Evolutionary conservation across 2,329 filamentous ascomycete genomes (phyloP).

Genomic region (Scopulariopsis brevicaulis): DNA sequence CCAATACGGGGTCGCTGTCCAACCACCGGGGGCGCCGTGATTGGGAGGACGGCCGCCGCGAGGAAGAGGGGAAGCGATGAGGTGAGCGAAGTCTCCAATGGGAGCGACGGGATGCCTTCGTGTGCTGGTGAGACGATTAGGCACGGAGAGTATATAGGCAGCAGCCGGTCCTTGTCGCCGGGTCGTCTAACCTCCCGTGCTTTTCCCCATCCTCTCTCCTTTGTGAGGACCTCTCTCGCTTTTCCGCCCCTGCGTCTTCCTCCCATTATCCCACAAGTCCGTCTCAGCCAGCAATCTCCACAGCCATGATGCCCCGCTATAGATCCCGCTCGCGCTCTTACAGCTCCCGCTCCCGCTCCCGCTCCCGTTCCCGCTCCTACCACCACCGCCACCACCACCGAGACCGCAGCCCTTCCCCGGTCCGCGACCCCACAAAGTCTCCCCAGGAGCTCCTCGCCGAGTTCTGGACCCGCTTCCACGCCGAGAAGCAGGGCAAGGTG

Average conservation of each 20-base stretch:
- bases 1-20: too few species aligned
- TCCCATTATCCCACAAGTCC: background rate
- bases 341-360: slow-evolving; percentile 1
- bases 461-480: slow-evolving; percentile 30
- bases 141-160: too few species aligned
- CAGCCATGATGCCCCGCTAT: background rate
- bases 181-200: too few species aligned
- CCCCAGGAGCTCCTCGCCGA: slow-evolving; percentile 27
- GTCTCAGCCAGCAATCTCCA: background rate
- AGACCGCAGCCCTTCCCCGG: background rate
- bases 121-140: too few species aligned
- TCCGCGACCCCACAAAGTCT: slow-evolving; percentile 1
- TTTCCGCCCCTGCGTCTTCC: background rate
- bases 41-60: too few species aligned
- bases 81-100: too few species aligned
- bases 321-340: background rate
- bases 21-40: too few species aligned
- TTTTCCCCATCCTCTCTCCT: too few species aligned
- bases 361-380: background rate
- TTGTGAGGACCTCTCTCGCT: too few species aligned
- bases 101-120: too few species aligned
- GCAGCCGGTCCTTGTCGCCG: too few species aligned
- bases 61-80: too few species aligned
- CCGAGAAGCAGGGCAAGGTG: slow-evolving; percentile 27
- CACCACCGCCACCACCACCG: background rate